Base-by-base conservation (phyloP, 2,329 filamentous ascomycete genomes). In the Aspergillus costaricaensis region DNA sequence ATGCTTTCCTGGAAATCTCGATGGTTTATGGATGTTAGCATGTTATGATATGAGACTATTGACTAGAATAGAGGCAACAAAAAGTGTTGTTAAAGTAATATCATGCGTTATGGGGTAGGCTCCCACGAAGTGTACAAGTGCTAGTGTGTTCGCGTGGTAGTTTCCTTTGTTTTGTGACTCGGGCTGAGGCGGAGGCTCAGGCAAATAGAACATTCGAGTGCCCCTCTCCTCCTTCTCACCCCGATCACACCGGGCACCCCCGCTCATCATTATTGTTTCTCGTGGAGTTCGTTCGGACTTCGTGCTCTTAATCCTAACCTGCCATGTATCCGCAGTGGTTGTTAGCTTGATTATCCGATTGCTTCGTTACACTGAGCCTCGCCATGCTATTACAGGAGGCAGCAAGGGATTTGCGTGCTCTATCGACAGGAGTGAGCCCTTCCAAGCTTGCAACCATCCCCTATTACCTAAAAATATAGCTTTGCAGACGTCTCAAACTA, bases 321-420 rank as follows among this genome's bases (percentile, higher is more conserved):
- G 15, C 25, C 27, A 50, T 27, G 3, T 27, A 19, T 15, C 7
- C n/a, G 27, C 15, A 19, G 41, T 12, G 12, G 27, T n/a, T 47
- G 17, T n/a, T 4, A n/a, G n/a, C 23, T 30, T 30, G 38, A 30
- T 15, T 36, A 9, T 19, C 17, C 10, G 10, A 21, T 30, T 23
- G 27, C 14, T 19, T 44, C 39, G 19, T 21, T 41, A 32, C 21
- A 23, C 15, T 32, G 5, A 27, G 9, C 17, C 12, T 55, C 39
- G 25, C 36, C 25, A 55, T 25, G 21, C 23, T 32, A 55, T 15
- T 21, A 17, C 47, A 50, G 53, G 25, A 44, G 39, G 44, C 43
- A 57, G 53, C 57, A 57, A 57, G 53, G 49, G 60, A 60, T 60
- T 54, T 51, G 49, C 60, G 54, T 19, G 36, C 23, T 54, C 30